phyloP scores from a whole-genome alignment of 441 rosid species.

The Erodium trifolium region DNA sequence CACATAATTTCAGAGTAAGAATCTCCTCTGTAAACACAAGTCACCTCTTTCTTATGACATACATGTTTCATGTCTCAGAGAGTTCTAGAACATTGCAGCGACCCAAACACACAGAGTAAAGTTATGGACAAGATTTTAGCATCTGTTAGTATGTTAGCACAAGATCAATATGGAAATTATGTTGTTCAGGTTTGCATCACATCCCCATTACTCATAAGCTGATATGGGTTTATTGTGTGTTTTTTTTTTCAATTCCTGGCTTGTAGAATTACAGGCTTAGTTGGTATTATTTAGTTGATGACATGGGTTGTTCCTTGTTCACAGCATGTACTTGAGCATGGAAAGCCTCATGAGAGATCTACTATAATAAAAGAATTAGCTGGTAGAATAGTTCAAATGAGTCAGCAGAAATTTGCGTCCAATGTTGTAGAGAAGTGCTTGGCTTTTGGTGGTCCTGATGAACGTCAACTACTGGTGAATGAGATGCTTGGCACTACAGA shows the following conservation, averaged over 20 bases:
- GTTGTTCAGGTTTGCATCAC: slow-evolving; percentile 59
- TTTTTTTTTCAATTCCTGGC: not conserved
- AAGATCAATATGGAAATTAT: slow-evolving; percentile 89
- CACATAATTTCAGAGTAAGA: no score
- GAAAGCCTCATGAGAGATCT: slow-evolving; percentile 72
- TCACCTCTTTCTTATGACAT: not conserved
- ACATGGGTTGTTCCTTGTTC: slow-evolving; percentile 17
- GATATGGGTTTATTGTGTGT: no score
- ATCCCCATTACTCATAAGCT: no score
- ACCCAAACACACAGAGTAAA: slow-evolving; percentile 51
- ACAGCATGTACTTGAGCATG: slow-evolving; percentile 84
- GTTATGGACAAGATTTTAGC: slow-evolving; percentile 77
- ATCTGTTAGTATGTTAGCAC: slow-evolving; percentile 69
- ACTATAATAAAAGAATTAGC: slow-evolving; percentile 69
- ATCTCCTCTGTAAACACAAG: not conserved
- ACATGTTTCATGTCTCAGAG: slow-evolving; percentile 43
- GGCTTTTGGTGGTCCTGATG: slow-evolving; percentile 63
- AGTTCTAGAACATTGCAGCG: slow-evolving; percentile 65
- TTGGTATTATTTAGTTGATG: not conserved
- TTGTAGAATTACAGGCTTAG: no score
- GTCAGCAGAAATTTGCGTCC: no score
- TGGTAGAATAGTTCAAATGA: slow-evolving; percentile 71
- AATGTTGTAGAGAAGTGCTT: slow-evolving; percentile 45
- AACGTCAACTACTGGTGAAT: slow-evolving; percentile 61
- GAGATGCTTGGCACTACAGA: slow-evolving; percentile 86